Conservation (phyloP, 192 early-diverging fungal genomes). For the Allomyces javanicus region DNA sequence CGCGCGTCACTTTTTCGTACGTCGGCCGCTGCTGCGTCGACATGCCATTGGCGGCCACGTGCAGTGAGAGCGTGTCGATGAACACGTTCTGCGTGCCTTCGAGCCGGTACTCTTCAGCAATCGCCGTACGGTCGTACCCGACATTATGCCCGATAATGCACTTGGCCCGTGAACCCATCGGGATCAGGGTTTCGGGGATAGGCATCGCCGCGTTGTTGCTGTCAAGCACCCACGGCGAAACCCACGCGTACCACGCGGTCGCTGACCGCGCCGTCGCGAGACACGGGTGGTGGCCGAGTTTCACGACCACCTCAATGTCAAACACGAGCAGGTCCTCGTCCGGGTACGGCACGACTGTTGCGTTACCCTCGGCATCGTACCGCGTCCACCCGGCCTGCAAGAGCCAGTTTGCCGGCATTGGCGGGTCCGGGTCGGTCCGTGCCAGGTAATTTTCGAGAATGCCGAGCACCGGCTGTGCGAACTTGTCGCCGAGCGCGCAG, state of each 20-base stretch:
- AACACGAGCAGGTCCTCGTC: constrained; percentile 52
- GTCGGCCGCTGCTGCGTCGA: constrained; percentile 67
- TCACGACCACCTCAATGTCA: constrained; percentile 64
- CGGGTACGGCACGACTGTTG: constrained; percentile 22
- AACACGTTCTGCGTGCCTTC: constrained; percentile 35
- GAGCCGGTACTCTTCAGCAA: constrained; percentile 64
- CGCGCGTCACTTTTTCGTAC: constrained; percentile 9
- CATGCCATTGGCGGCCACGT: constrained; percentile 69
- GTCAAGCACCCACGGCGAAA: constrained; percentile 51
- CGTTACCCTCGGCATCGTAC: constrained; percentile 31
- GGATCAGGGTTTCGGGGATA: constrained; percentile 26
- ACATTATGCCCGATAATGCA: constrained; percentile 81
- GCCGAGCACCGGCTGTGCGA: constrained; percentile 31
- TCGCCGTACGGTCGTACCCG: constrained; percentile 70
- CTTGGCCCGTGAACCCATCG: constrained; percentile 23
- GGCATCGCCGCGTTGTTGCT: constrained; percentile 1
- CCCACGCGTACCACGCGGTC: constrained; percentile 79
- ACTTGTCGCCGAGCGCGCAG: constrained; percentile 39
- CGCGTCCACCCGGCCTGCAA: constrained; percentile 57
- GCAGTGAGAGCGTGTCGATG: constrained; percentile 86
- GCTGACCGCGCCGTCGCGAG: constrained; percentile 59
- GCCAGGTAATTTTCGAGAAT: constrained; percentile 21
- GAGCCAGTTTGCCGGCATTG: constrained; percentile 27
- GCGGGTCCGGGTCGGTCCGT: constrained; percentile 16
- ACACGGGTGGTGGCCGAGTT: constrained; percentile 47